phyloP scores from a whole-genome alignment of 2,329 filamentous ascomycete species.

The Hymenoscyphus linearis region DNA sequence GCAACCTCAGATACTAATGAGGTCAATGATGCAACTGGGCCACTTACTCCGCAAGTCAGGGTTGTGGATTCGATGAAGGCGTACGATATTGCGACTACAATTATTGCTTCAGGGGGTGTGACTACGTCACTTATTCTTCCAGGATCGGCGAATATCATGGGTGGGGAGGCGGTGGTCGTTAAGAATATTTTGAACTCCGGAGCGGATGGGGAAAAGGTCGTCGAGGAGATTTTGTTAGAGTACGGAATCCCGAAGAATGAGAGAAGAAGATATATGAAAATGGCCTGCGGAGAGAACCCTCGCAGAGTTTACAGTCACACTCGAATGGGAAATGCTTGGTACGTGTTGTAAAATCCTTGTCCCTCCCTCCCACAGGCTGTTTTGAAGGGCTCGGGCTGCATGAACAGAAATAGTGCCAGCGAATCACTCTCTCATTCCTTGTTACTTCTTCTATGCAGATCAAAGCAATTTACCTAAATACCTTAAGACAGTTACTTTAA shows the following conservation, averaged over 20 bases:
- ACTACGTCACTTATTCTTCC: constrained; percentile 43
- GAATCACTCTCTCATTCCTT: too few relatives aligned
- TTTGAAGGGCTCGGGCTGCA: too few relatives aligned
- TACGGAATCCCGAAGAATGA: constrained; percentile 32
- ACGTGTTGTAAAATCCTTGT: too few relatives aligned
- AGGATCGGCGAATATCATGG: constrained; percentile 41
- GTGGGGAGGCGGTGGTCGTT: constrained; percentile 39
- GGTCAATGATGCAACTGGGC: constrained; percentile 29
- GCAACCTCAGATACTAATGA: constrained; percentile 36
- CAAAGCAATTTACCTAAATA: too few relatives aligned
- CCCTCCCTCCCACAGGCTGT: too few relatives aligned
- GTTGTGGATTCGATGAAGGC: constrained; percentile 38
- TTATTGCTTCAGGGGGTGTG: constrained; percentile 41
- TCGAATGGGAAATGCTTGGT: constrained; percentile 37
- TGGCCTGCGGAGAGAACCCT: constrained; percentile 44
- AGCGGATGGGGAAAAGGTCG: constrained; percentile 34
- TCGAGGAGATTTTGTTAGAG: constrained; percentile 40
- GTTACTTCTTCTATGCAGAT: too few relatives aligned
- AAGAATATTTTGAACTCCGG: constrained; percentile 38
- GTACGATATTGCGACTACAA: constrained; percentile 35
- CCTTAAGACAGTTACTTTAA: too few relatives aligned
- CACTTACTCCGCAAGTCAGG: constrained; percentile 36
- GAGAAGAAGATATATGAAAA: constrained; percentile 39
- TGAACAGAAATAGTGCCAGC: too few relatives aligned
- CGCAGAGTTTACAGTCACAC: constrained; percentile 35